These are phyloP conservation scores for Kwoniella europaea DNA, from an alignment of 768 basidiomycete species.

Conservation along the genomic window DNA sequence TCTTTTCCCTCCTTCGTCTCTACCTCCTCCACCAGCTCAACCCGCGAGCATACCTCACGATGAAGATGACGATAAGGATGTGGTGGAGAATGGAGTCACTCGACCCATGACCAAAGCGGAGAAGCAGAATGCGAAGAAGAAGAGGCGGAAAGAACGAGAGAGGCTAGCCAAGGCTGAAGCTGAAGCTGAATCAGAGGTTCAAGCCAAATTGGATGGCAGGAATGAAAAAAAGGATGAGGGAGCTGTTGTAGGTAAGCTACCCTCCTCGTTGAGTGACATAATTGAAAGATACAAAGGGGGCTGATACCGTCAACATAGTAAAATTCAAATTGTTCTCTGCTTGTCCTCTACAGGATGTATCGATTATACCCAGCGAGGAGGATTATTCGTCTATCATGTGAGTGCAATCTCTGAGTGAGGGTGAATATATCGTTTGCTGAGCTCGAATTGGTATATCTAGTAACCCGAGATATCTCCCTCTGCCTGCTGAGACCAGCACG, in stretches of 20 bases:
- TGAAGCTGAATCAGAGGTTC: background rate
- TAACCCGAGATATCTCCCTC: constrained; percentile 13
- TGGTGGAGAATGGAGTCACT: constrained; percentile 15
- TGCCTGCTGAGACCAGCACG: background rate
- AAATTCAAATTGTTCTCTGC: constrained; percentile 25
- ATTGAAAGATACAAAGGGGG: background rate
- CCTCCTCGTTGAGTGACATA: background rate
- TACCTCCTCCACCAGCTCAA: constrained; percentile 11
- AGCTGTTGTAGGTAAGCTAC: background rate
- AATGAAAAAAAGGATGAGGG: background rate
- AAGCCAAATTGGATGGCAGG: background rate
- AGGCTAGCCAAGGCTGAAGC: constrained; percentile 3
- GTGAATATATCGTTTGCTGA: too few relatives aligned
- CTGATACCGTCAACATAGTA: background rate
- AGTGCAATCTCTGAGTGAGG: background rate
- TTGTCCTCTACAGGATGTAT: constrained; percentile 21
- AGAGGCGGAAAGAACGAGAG: constrained; percentile 31
- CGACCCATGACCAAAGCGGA: constrained; percentile 35
- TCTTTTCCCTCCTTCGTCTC: constrained; percentile 11
- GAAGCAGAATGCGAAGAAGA: constrained; percentile 40
- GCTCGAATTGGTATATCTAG: background rate
- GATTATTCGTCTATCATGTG: constrained; percentile 7
- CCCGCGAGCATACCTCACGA: background rate
- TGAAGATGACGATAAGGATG: constrained; percentile 4
- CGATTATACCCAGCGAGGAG: background rate